These are phyloP conservation scores for Mitragyna speciosa DNA, from an alignment of 257 asterid genomes.

Conservation along the genomic window DNA sequence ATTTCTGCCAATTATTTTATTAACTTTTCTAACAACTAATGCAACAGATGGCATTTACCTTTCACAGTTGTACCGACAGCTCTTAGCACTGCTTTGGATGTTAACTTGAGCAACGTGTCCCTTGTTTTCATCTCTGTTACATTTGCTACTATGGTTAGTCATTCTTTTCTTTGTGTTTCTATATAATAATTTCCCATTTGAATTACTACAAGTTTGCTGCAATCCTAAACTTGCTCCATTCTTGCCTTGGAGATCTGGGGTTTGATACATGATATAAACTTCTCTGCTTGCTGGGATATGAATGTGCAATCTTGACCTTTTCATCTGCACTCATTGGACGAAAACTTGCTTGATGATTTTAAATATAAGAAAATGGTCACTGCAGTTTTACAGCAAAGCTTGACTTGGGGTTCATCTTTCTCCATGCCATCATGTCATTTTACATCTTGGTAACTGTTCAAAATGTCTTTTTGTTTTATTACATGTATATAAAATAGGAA, in stretches of 20 bases:
- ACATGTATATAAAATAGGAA: neutral
- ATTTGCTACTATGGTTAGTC: constrained; percentile 97
- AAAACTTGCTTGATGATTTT: neutral
- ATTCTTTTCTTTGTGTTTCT: constrained; percentile 24
- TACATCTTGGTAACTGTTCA: neutral
- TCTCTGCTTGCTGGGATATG: neutral
- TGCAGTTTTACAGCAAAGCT: neutral
- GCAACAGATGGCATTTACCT: constrained; percentile 92
- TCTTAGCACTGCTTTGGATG: constrained; percentile 96
- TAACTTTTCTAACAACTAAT: constrained; percentile 82
- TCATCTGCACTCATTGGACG: neutral
- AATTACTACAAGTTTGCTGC: neutral
- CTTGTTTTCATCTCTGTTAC: constrained; percentile 98
- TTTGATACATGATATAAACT: neutral
- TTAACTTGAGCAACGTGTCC: constrained; percentile 93
- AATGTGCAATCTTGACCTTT: neutral
- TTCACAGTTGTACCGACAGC: constrained; percentile 99
- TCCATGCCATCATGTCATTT: too few species aligned
- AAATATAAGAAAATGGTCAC: neutral
- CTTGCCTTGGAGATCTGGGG: neutral
- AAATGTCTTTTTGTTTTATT: neutral
- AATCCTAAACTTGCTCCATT: neutral
- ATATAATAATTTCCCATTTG: neutral
- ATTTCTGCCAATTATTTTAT: constrained; percentile 39
- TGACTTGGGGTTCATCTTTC: neutral